Conservation (phyloP, 352 stramenopile genomes). For the Phytopythium aichiense region DNA sequence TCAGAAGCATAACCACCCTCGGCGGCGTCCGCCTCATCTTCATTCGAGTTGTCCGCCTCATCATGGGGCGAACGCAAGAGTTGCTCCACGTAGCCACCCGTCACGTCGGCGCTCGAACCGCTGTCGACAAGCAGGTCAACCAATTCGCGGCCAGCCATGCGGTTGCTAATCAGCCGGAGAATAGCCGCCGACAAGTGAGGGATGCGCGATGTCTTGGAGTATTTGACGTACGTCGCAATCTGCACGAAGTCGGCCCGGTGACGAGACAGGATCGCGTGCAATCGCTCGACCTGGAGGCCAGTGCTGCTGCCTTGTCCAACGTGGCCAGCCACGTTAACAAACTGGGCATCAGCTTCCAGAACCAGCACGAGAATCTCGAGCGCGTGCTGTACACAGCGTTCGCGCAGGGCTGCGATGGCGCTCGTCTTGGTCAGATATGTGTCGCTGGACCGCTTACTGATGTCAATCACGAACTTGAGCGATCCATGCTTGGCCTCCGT, state of each 20-base stretch:
- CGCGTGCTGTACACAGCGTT: conserved; percentile 69
- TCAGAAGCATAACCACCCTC: background rate
- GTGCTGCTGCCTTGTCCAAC: conserved; percentile 8
- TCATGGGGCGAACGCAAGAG: conserved; percentile 45
- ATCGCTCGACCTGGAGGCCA: conserved; percentile 69
- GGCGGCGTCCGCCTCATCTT: conserved; percentile 19
- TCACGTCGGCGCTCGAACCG: conserved; percentile 56
- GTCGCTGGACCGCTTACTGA: conserved; percentile 35
- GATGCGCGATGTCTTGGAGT: conserved; percentile 71
- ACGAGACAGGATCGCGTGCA: conserved; percentile 72
- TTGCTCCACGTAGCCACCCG: conserved; percentile 77
- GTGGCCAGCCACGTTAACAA: conserved; percentile 54
- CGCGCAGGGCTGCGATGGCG: conserved; percentile 40
- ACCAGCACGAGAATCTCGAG: conserved; percentile 77
- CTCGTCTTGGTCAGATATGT: conserved; percentile 53
- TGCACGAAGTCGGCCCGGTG: conserved; percentile 72
- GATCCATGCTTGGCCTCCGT: conserved; percentile 65
- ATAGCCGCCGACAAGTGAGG: conserved; percentile 66
- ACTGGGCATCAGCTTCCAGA: conserved; percentile 61
- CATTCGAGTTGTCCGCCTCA: conserved; percentile 10
- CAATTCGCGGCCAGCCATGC: conserved; percentile 52
- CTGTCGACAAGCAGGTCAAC: conserved; percentile 71
- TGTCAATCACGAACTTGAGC: conserved; percentile 58
- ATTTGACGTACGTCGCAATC: conserved; percentile 84
- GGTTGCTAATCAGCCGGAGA: conserved; percentile 61